A percentile compares a stretch with the other conserved stretches of the same genome.
Conservation (phyloP, 495 filamentous ascomycete species). For the Rusavskia elegans region DNA sequence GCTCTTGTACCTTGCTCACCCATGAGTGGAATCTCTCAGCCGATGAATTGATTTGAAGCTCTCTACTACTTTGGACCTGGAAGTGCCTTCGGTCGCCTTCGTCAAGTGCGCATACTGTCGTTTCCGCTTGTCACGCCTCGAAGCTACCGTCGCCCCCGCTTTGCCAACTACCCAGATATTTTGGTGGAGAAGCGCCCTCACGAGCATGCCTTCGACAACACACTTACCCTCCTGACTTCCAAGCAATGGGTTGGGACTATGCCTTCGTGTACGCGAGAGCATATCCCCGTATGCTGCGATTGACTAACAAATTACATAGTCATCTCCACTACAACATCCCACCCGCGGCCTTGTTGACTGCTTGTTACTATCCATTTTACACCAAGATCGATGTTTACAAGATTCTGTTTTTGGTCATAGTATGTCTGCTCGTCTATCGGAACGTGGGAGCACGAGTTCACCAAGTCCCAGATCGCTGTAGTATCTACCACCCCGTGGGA, state of each 20-base stretch:
- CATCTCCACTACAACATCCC: conserved; percentile 57
- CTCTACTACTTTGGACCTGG: no score
- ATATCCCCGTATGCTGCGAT: background rate
- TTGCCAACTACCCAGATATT: background rate
- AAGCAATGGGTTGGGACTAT: conserved; percentile 49
- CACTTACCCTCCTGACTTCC: background rate
- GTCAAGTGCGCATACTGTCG: background rate
- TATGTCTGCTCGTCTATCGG: conserved; percentile 6
- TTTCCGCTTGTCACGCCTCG: background rate
- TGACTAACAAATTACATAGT: conserved; percentile 21
- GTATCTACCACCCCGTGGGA: conserved; percentile 53
- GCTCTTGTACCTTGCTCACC: no score
- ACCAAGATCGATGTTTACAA: conserved; percentile 42
- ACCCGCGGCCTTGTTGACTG: conserved; percentile 37
- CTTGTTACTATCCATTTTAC: conserved; percentile 39
- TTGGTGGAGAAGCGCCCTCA: background rate
- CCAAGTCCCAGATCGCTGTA: conserved; percentile 32
- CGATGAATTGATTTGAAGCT: no score
- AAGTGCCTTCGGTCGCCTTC: background rate
- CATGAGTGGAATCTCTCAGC: no score
- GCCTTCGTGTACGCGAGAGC: conserved; percentile 39
- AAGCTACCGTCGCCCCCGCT: conserved; percentile 7
- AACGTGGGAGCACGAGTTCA: background rate
- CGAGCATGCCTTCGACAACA: conserved; percentile 1
- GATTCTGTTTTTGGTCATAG: conserved; percentile 33